These are phyloP conservation scores for Torulaspora indica DNA, from an alignment of 805 yeast genomes.

Conservation along the genomic window DNA sequence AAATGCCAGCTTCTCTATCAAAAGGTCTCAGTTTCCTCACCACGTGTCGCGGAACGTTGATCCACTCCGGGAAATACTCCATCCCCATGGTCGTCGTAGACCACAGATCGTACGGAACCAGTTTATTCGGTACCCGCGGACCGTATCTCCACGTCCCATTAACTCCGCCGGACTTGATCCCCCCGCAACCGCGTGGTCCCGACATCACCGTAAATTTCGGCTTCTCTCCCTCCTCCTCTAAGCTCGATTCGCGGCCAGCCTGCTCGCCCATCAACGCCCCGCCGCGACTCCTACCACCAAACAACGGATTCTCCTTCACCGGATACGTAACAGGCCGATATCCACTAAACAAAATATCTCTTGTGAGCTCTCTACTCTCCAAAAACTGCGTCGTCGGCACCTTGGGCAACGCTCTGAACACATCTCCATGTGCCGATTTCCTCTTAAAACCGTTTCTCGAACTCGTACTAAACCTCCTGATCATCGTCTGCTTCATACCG, in stretches of 20 bases:
- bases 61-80: slow-evolving; percentile 35
- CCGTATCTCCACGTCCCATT: slow-evolving; percentile 33
- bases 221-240: background rate
- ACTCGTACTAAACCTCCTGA: slow-evolving; percentile 11
- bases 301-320: slow-evolving; percentile 33
- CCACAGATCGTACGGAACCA: slow-evolving; percentile 24
- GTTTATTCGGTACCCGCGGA: background rate
- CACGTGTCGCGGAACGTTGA: slow-evolving; percentile 25
- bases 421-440: slow-evolving; percentile 10
- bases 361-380: slow-evolving; percentile 25
- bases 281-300: slow-evolving; percentile 17
- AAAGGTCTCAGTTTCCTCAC: slow-evolving; percentile 29
- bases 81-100: slow-evolving; percentile 30
- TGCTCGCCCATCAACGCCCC: slow-evolving; percentile 4
- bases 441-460: slow-evolving; percentile 7
- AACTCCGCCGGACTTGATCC: slow-evolving; percentile 31
- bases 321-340: slow-evolving; percentile 35
- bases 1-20: slow-evolving; percentile 15
- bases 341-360: slow-evolving; percentile 34
- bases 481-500: background rate
- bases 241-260: background rate
- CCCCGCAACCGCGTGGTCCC: slow-evolving; percentile 31
- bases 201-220: slow-evolving; percentile 15
- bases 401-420: slow-evolving; percentile 28
- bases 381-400: slow-evolving; percentile 35